Evolutionary conservation across 2,329 filamentous ascomycete species (phyloP), one percentile per base, ranked within the genome.

Genomic region (Trichoderma lentiforme): DNA sequence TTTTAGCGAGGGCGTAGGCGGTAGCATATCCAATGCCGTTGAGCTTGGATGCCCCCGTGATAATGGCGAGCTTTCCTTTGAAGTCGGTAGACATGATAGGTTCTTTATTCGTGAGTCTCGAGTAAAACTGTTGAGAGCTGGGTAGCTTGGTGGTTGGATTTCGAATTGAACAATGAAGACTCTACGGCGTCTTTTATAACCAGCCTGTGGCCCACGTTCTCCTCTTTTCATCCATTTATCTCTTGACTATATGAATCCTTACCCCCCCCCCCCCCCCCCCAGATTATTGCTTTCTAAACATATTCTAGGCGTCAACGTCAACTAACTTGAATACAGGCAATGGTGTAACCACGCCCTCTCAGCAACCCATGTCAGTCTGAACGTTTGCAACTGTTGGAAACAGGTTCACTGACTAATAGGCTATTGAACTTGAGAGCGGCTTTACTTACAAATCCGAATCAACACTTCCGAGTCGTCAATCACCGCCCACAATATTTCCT

Each of bases 1-100:
- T 84, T 73, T 83, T 81, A 77, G 86, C 87, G 60, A 90, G 84
- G 71, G 86, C 84, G 70, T 88, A 83, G 74, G 87, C 87, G 68
- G 86, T 86, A 72, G 88, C 87, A 64, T 84, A 82, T n/a, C 88
- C 89, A 74, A 90, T 90, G 71, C 89, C 89, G 26, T 71, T 71
- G 18, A 71, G 34, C 74, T 88, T 88, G 65, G 86, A 87, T 69
- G 83, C 83, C 66, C 84, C 87, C 18, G 87, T 89, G 77, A 89
- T 81, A 76, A 89, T 81, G 74, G 86, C 73, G 28, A 82, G 77
- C 74, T 82, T 84, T 58, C 79, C 81, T 12, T 78, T 75, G 56
- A 84, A 71, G 15, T 64, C 34, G 34, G 53, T 39, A 26, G 69
- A 71, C 69, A 71, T 71, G 26, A 15, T 57, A 1, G 7, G 1